phyloP scores from a whole-genome alignment of 2,329 filamentous ascomycete species.

The Cytospora paraplurivora region DNA sequence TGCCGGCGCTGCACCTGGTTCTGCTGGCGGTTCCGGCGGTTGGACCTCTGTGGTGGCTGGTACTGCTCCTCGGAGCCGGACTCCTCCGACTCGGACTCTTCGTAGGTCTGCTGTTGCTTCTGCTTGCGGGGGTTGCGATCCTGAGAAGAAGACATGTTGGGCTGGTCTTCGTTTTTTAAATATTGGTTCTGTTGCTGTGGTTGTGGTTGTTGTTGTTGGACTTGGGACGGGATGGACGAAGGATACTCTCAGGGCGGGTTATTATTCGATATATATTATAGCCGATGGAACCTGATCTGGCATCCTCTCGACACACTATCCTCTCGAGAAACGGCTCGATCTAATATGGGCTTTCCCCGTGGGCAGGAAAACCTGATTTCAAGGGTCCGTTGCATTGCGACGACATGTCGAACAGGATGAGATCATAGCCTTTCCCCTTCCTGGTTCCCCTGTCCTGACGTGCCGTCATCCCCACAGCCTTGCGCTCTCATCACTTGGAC shows the following conservation, averaged over 20 bases:
- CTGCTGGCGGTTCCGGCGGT: conserved; percentile 33
- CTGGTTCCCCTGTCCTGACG: not conserved
- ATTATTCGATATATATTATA: conserved; percentile 3
- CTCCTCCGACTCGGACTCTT: conserved; percentile 41
- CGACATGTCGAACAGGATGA: conserved; percentile 21
- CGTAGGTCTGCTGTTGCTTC: conserved; percentile 36
- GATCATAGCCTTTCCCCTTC: conserved; percentile 25
- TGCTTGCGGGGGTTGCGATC: conserved; percentile 38
- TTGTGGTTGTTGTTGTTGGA: conserved; percentile 26
- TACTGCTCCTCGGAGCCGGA: conserved; percentile 37
- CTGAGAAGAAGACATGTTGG: conserved; percentile 38
- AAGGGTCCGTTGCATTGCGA: not conserved
- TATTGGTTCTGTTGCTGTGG: conserved; percentile 26
- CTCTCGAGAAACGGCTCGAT: conserved; percentile 3
- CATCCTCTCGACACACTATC: not conserved
- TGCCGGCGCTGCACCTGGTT: conserved; percentile 38
- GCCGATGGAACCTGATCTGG: not conserved
- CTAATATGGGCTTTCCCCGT: conserved; percentile 14
- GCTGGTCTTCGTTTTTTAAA: not conserved
- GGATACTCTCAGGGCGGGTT: not conserved
- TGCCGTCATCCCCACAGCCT: conserved; percentile 23
- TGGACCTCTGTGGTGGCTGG: conserved; percentile 34
- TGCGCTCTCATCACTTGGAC: not conserved
- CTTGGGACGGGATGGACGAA: conserved; percentile 7
- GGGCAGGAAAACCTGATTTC: conserved; percentile 28